Percentiles rank a stretch among this genome's conserved stretches.
phyloP scores from a whole-genome alignment of 208 protist species.

The Strigomonas culicis region DNA sequence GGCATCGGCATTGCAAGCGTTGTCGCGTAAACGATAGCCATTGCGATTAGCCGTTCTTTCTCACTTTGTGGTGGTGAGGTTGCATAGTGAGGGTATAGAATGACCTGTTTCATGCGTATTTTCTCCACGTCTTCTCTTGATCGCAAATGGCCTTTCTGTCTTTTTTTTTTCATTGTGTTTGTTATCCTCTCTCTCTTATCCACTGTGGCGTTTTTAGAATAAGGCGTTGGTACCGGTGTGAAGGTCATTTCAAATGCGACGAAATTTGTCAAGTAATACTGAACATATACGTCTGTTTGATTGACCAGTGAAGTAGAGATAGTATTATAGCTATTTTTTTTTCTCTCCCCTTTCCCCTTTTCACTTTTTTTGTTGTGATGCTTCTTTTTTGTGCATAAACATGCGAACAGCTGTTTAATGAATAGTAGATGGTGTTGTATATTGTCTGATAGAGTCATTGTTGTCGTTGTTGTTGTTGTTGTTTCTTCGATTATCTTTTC shows the following conservation, averaged over 20 bases:
- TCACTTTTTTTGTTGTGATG: neutral
- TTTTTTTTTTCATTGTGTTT: neutral
- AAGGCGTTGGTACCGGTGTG: too few relatives aligned
- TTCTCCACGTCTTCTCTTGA: neutral
- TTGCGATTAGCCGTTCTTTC: neutral
- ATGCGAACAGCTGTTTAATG: neutral
- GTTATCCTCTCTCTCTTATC: too few relatives aligned
- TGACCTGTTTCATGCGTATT: neutral
- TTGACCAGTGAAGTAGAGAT: neutral
- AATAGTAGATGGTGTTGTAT: neutral
- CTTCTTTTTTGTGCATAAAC: neutral
- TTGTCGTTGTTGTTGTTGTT: neutral
- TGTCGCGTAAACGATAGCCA: slow-evolving; percentile 11
- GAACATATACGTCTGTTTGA: neutral
- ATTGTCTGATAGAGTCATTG: neutral
- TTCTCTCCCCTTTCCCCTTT: neutral
- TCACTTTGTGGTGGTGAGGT: too few relatives aligned
- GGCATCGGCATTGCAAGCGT: slow-evolving; percentile 55
- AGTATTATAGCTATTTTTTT: neutral
- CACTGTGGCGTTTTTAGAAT: too few relatives aligned
- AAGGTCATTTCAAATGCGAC: too few relatives aligned
- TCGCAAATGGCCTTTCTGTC: neutral
- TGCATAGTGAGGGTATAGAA: too few relatives aligned
- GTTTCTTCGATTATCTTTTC: neutral
- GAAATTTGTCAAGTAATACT: too few relatives aligned